Base-by-base conservation (phyloP, 2,329 filamentous ascomycete species). In the Diaporthe amygdali region DNA sequence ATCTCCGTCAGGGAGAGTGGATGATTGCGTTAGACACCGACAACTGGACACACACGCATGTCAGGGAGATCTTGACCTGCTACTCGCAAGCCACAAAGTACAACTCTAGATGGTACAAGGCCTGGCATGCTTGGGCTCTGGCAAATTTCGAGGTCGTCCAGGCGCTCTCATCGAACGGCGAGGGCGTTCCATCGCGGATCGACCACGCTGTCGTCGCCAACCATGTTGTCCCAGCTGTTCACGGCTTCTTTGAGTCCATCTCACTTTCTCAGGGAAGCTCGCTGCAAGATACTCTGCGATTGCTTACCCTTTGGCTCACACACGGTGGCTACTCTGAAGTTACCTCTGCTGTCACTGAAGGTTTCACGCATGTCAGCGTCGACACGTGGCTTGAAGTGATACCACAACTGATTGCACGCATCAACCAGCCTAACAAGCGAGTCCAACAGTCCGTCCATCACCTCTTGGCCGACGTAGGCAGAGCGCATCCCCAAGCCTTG, bases 321-420 rank as follows among this genome's bases (percentile, higher is more conserved):
- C 95, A 99, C 78, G 96, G 96, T 66, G 94, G 94, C 27, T 92
- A 94, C 78, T 86, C 90, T 34, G 96, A 98, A 75, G 97, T 99
- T 73, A 97, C 96, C 77, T 85, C 89, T 20, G 94, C 93, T 20
- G 94, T 99, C 30, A 95, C 92, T 0, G 95, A 98, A 79, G 96
- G 97, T 6, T 97, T 98, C 74, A 89, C 93, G 0, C 93, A 93
- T 46, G 95, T 99, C 75, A 97, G 94, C 78, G 94, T 99, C 69
- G 96, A 99, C 81, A 98, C 96, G 1, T 99, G 96, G 97, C 90
- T 99, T 22, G 95, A 98, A 78, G 97, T 99, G 66, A 98, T 98
- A 74, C 96, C 96, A 41, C 96, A 99, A 79, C 87, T 99, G 59
- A 97, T 99, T 81, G 96, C 96, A 39, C 91, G 96, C 72, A 98